phyloP scores from a whole-genome alignment of 2,329 filamentous ascomycete genomes.

The Talaromyces atroroseus region DNA sequence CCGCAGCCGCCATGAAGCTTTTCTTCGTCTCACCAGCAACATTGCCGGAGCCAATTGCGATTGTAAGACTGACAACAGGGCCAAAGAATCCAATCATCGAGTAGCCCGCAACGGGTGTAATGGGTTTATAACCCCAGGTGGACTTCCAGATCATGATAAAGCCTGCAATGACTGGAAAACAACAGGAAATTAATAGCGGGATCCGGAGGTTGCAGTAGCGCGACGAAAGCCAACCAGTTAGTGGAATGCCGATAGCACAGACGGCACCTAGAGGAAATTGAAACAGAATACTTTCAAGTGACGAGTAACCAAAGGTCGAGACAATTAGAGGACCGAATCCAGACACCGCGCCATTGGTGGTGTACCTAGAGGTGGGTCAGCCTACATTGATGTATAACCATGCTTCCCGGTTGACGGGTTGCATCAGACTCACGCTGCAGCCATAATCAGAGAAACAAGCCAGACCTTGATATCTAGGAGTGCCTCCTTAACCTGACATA shows the following conservation, averaged over 20 bases:
- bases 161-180: slow-evolving; percentile 68
- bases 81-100: slow-evolving; percentile 69
- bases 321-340: slow-evolving; percentile 69
- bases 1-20: slow-evolving; percentile 66
- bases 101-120: slow-evolving; percentile 64
- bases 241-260: slow-evolving; percentile 61
- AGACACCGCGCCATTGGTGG: slow-evolving; percentile 64
- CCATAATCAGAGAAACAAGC: slow-evolving; percentile 63
- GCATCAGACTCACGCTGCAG: slow-evolving; percentile 46
- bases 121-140: slow-evolving; percentile 58
- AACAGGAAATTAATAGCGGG: slow-evolving; percentile 56
- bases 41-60: slow-evolving; percentile 58
- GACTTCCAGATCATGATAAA: slow-evolving; percentile 70
- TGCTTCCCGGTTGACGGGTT: not conserved
- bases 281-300: slow-evolving; percentile 62
- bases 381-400: too few species aligned
- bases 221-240: slow-evolving; percentile 60
- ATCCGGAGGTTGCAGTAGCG: slow-evolving; percentile 52
- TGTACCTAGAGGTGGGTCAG: slow-evolving; percentile 44
- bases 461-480: slow-evolving; percentile 58
- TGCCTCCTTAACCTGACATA: slow-evolving; percentile 57
- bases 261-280: slow-evolving; percentile 69
- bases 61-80: slow-evolving; percentile 60
- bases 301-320: slow-evolving; percentile 62
- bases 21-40: slow-evolving; percentile 74